phyloP scores from a whole-genome alignment of 2,329 filamentous ascomycete genomes.

The Emergomyces pasteurianus region DNA sequence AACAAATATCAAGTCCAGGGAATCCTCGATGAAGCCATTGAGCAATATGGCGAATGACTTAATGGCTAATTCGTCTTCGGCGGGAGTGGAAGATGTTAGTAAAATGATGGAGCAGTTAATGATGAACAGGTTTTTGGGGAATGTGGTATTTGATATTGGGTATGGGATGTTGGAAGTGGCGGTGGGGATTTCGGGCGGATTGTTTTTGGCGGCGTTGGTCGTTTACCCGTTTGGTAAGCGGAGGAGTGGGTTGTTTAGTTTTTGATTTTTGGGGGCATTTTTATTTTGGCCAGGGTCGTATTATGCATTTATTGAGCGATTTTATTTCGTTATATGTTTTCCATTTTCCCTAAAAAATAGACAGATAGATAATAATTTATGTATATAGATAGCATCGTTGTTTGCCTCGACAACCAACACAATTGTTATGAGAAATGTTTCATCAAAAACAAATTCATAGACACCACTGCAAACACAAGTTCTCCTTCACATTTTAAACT shows the following conservation, averaged over 20 bases:
- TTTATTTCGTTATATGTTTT: background rate
- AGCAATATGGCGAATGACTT: background rate
- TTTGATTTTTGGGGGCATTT: slow-evolving; percentile 14
- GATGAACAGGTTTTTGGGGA: slow-evolving; percentile 24
- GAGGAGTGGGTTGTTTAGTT: slow-evolving; percentile 36
- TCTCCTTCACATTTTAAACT: background rate
- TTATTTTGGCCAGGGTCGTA: background rate
- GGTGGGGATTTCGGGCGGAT: slow-evolving; percentile 36
- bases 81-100: background rate
- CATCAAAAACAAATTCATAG: background rate
- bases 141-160: slow-evolving; percentile 31
- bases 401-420: background rate
- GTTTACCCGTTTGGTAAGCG: slow-evolving; percentile 37
- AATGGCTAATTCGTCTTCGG: slow-evolving; percentile 9
- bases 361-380: background rate
- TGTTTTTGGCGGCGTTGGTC: slow-evolving; percentile 36
- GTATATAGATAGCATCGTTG: background rate
- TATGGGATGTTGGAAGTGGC: slow-evolving; percentile 38
- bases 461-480: too few species aligned
- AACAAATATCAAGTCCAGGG: background rate
- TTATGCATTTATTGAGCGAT: background rate
- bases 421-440: background rate
- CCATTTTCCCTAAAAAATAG: background rate
- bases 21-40: slow-evolving; percentile 8
- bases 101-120: slow-evolving; percentile 11